These are phyloP conservation scores for Cladosporium sp. DNA, from an alignment of 2,329 filamentous ascomycete species.

Conservation along the genomic window DNA sequence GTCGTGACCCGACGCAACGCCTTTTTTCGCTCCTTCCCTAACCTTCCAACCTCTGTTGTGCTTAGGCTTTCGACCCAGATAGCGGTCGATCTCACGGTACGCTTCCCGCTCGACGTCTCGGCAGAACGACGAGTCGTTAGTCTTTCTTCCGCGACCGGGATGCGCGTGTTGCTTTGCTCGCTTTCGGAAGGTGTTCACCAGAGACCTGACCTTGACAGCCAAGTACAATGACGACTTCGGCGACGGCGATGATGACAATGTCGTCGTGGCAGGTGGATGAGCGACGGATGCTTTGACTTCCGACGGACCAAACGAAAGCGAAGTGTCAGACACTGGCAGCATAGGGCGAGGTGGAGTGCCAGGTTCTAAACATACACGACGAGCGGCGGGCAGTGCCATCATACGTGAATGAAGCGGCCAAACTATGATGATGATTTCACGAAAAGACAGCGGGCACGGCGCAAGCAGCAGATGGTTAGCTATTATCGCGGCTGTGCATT, in stretches of 20 bases:
- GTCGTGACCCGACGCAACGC: neutral
- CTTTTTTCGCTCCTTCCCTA: neutral
- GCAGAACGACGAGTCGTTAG: constrained; percentile 23
- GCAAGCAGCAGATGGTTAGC: neutral
- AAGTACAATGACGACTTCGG: constrained; percentile 29
- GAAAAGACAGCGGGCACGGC: neutral
- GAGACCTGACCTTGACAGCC: constrained; percentile 35
- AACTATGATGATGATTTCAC: neutral
- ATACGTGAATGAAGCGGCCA: neutral
- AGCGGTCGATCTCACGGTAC: constrained; percentile 18
- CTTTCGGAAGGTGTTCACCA: constrained; percentile 36
- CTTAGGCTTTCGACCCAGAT: constrained; percentile 18
- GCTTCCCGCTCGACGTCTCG: constrained; percentile 28
- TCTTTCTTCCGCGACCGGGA: constrained; percentile 7
- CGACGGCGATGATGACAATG: constrained; percentile 1
- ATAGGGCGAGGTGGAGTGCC: neutral
- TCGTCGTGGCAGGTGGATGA: neutral
- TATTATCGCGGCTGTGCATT: constrained; percentile 5
- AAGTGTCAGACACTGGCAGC: neutral
- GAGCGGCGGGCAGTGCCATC: neutral
- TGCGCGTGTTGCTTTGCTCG: constrained; percentile 32
- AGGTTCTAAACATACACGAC: constrained; percentile 5
- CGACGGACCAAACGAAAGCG: constrained; percentile 1
- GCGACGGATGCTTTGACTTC: constrained; percentile 9
- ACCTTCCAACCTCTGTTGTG: neutral